Evolutionary conservation across 208 protist genomes (phyloP).

Genomic region (Trypanosoma cruzi): DNA sequence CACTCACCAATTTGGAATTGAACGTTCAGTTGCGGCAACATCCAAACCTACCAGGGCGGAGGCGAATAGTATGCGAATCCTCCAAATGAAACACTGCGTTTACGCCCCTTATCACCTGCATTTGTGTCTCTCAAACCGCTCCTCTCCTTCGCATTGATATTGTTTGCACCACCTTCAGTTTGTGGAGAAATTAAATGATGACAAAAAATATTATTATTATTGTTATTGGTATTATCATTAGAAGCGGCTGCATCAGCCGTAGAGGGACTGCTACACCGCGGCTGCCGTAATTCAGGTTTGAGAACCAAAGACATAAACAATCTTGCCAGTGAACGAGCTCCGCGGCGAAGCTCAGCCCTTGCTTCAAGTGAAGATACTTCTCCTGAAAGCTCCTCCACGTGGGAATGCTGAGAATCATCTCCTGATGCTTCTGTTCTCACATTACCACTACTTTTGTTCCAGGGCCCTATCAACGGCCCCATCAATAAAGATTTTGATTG

Average conservation of each 20-base stretch:
- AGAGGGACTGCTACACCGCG: neutral
- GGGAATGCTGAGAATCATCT: neutral
- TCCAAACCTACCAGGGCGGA: neutral
- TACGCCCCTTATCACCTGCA: neutral
- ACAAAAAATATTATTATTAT: neutral
- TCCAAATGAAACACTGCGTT: slow-evolving; percentile 26
- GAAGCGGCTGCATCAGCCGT: neutral
- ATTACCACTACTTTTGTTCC: neutral
- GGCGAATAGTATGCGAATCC: slow-evolving; percentile 23
- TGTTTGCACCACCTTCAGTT: neutral
- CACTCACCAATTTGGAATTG: neutral
- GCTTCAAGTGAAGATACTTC: slow-evolving; percentile 5
- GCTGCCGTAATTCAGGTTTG: neutral
- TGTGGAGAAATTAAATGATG: neutral
- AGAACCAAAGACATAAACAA: slow-evolving; percentile 22
- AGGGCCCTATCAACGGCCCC: neutral
- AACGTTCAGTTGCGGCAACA: neutral
- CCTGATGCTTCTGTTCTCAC: neutral
- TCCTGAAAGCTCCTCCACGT: neutral
- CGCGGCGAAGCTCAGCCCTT: slow-evolving; percentile 12
- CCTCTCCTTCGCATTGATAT: neutral
- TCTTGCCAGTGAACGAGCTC: slow-evolving; percentile 16
- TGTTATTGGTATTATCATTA: no score
- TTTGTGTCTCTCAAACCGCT: neutral
- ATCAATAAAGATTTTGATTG: neutral